Conservation (phyloP, 2,329 filamentous ascomycete genomes). For the Hypocreales sp. region DNA sequence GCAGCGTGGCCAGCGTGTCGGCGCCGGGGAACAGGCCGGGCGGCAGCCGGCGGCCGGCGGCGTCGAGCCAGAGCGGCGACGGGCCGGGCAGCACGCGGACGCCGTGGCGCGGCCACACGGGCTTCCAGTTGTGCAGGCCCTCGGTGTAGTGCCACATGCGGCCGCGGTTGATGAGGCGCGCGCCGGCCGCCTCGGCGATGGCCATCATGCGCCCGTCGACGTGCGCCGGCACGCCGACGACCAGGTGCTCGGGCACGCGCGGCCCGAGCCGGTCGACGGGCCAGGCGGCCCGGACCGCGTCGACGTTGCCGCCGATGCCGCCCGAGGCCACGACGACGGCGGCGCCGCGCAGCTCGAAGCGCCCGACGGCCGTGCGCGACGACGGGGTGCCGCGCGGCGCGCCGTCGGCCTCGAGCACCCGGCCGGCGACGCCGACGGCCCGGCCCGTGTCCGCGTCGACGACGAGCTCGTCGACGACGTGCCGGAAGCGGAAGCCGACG, state of each 20-base stretch:
- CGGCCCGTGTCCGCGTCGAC: constrained; percentile 32
- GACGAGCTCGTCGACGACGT: constrained; percentile 40
- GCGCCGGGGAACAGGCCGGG: constrained; percentile 39
- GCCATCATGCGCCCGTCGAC: constrained; percentile 50
- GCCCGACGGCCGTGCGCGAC: constrained; percentile 28
- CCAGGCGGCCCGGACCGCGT: constrained; percentile 42
- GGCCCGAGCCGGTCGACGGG: constrained; percentile 40
- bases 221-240: constrained; percentile 45
- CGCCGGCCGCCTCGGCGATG: constrained; percentile 36
- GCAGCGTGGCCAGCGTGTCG: constrained; percentile 41
- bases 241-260: constrained; percentile 37
- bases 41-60: constrained; percentile 40
- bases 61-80: constrained; percentile 47
- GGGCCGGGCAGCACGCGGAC: constrained; percentile 45
- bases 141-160: constrained; percentile 55
- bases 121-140: constrained; percentile 44
- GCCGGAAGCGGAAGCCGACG: constrained; percentile 38
- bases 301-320: constrained; percentile 46
- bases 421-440: constrained; percentile 36
- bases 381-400: constrained; percentile 35
- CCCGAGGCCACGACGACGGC: constrained; percentile 40
- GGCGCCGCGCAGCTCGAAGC: constrained; percentile 36
- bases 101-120: constrained; percentile 45
- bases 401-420: constrained; percentile 34
- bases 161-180: constrained; percentile 41